Base-by-base conservation (phyloP, 495 filamentous ascomycete species). In the Hyaloscypha variabilis region DNA sequence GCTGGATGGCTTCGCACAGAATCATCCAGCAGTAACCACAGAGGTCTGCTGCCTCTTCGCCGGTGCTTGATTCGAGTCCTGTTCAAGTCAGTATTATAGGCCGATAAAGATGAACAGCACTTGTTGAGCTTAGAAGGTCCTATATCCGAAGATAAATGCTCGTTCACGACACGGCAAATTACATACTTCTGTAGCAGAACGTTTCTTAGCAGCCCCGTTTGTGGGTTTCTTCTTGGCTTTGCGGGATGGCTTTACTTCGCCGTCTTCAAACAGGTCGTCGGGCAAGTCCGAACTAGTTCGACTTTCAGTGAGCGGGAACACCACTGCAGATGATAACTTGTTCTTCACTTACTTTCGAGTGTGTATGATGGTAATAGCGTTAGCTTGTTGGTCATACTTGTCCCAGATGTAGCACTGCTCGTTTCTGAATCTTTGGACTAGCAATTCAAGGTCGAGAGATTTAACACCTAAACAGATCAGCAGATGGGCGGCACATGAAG, bases 181-280 rank as follows among this genome's bases (percentile, higher is more conserved):
- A 77, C 76, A 76, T 77, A 71, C 72, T 67, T 66, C 69, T 54
- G 63, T 60, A 62, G 65, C 69, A 31, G 65, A 39, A n/a, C 65
- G 68, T 51, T 69, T 72, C 67, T 72, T 73, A 46, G 65, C 26
- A 52, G 72, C 66, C 69, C 69, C 67, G 56, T 63, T 69, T 26
- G 60, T 53, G 59, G 67, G 52, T 69, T 70, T 71, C 66, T 73
- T 81, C 79, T 88, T 93, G 73, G 71, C 64, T 24, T 88, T 83
- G 60, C 83, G 87, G 6, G 75, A 69, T 17, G 91, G 91, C 67
- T 86, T 89, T 26, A 77, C 78, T 76, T 99, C 95, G 65, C 93
- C 93, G 5, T 87, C 77, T 64, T 88, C 83, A 75, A 99, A 99
- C 1, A 98, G 88, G 75, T 99, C 93, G 59, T 89, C 87, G 23